Conservation (phyloP, 305 asterid species). For the Solanum hybrid region DNA sequence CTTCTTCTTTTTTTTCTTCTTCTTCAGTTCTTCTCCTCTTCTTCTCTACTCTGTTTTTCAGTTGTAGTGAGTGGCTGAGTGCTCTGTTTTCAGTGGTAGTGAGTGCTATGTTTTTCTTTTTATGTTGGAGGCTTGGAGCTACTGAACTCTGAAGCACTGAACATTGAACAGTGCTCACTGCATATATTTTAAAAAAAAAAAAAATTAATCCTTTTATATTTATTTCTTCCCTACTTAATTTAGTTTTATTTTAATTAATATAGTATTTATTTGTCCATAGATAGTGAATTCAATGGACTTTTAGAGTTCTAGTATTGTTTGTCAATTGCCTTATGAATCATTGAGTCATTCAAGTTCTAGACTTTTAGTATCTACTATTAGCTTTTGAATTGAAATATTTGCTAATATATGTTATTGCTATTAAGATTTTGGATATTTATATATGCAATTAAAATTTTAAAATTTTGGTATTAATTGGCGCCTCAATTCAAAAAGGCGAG, state of each 20-base stretch:
- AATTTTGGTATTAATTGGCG: background rate
- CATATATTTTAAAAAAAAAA: too few relatives aligned
- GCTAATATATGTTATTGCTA: background rate
- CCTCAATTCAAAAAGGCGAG: background rate
- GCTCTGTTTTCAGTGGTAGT: background rate
- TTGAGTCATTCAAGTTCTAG: background rate
- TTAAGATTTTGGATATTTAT: background rate
- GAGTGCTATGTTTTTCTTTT: background rate
- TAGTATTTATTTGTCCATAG: background rate
- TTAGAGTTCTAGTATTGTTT: background rate
- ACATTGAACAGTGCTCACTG: background rate
- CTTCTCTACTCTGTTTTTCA: background rate
- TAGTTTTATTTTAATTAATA: background rate
- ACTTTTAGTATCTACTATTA: background rate
- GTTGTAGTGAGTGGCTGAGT: background rate
- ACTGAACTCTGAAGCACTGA: background rate
- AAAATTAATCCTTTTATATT: background rate
- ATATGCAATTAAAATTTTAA: background rate
- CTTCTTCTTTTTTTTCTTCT: background rate
- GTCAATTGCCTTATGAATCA: background rate
- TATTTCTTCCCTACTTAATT: background rate
- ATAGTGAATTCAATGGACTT: background rate
- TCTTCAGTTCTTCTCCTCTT: background rate
- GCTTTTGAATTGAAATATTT: background rate
- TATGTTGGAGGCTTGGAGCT: background rate